Evolutionary conservation across 176 grass and related monocot genomes (phyloP).

Genomic region (Microstegium vimineum): DNA sequence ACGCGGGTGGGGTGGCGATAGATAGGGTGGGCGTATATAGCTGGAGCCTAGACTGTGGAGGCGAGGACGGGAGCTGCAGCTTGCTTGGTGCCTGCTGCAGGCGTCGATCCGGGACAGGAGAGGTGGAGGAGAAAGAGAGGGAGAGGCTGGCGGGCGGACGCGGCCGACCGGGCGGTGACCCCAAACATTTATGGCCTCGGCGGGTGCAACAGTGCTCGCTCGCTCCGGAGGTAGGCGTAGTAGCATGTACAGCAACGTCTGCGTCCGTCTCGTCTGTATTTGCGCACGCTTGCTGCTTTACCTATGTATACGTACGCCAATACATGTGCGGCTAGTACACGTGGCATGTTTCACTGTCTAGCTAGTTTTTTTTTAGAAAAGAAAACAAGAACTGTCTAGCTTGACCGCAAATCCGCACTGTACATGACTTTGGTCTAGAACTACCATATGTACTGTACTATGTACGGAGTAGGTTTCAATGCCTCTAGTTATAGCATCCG

Average conservation of each 20-base stretch:
- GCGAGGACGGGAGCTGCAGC: neutral
- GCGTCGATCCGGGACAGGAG: neutral
- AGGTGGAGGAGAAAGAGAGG: neutral
- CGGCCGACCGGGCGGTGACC: neutral
- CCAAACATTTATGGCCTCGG: constrained; percentile 31
- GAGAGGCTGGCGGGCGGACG: no score
- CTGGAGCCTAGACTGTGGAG: neutral
- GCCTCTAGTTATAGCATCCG: no score
- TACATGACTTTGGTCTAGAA: no score
- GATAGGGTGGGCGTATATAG: constrained; percentile 10
- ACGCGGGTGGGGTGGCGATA: no score
- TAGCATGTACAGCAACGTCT: no score
- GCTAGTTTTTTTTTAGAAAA: neutral
- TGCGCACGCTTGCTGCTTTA: neutral
- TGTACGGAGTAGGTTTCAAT: no score
- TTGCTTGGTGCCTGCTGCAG: neutral
- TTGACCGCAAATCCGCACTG: no score
- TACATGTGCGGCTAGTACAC: neutral
- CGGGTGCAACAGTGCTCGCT: constrained; percentile 24
- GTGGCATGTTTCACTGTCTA: neutral
- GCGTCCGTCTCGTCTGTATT: neutral
- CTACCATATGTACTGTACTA: no score
- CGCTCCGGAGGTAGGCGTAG: neutral
- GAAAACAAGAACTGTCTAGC: no score
- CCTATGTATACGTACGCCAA: neutral